Conservation (phyloP, 192 early-diverging fungal genomes). For the Irineochytrium annulatum region DNA sequence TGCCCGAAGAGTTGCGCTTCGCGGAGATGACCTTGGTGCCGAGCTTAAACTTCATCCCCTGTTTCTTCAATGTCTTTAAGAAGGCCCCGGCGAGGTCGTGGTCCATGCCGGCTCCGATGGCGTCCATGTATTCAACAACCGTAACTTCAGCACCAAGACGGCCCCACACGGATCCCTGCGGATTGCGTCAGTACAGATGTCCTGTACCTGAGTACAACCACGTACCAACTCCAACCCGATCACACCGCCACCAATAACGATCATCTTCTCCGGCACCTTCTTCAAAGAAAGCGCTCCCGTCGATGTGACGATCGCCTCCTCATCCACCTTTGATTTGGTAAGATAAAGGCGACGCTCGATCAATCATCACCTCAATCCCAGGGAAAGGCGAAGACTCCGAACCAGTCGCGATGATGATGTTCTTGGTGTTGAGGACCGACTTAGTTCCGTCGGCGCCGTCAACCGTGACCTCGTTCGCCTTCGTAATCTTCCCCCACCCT, state of each 20-base stretch:
- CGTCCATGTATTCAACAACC: slow-evolving; percentile 88
- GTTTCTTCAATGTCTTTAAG: slow-evolving; percentile 88
- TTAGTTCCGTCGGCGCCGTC: slow-evolving; percentile 73
- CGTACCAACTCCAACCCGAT: slow-evolving; percentile 90
- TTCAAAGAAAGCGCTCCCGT: slow-evolving; percentile 93
- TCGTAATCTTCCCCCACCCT: slow-evolving; percentile 80
- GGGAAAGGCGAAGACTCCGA: slow-evolving; percentile 92
- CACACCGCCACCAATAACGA: slow-evolving; percentile 98
- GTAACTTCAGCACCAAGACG: slow-evolving; percentile 93
- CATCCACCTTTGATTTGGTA: slow-evolving; percentile 60
- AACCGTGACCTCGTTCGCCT: slow-evolving; percentile 77
- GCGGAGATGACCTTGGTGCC: slow-evolving; percentile 92
- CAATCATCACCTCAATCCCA: slow-evolving; percentile 72
- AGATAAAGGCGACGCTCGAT: slow-evolving; percentile 13
- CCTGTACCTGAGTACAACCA: background rate
- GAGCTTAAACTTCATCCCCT: slow-evolving; percentile 98
- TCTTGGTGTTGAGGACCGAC: slow-evolving; percentile 79
- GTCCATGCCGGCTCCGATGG: slow-evolving; percentile 97
- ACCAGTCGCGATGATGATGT: slow-evolving; percentile 97
- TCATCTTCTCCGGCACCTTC: slow-evolving; percentile 95
- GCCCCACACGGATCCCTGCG: slow-evolving; percentile 89
- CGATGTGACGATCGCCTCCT: slow-evolving; percentile 94
- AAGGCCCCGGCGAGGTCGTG: slow-evolving; percentile 89
- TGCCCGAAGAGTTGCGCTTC: slow-evolving; percentile 76
- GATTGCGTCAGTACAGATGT: background rate